phyloP scores from a whole-genome alignment of 768 basidiomycete species.

The Leccinum subgranulosum region DNA sequence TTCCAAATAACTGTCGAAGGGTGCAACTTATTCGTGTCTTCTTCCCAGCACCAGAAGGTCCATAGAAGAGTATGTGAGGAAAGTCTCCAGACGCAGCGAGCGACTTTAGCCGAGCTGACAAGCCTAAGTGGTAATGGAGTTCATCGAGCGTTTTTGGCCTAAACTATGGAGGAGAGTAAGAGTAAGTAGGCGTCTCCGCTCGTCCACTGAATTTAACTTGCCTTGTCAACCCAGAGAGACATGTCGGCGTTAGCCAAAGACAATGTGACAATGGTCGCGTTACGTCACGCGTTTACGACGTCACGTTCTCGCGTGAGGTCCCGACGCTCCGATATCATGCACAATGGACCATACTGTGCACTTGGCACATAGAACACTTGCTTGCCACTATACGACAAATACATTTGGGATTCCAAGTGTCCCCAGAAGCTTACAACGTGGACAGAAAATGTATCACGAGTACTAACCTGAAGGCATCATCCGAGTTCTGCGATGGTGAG shows the following conservation, averaged over 20 bases:
- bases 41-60: constrained; percentile 95
- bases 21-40: constrained; percentile 95
- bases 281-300: constrained; percentile 31
- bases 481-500: no score
- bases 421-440: no score
- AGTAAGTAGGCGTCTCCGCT: background rate
- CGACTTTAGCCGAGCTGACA: constrained; percentile 77
- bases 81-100: constrained; percentile 90
- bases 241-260: constrained; percentile 29
- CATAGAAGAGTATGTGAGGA: constrained; percentile 97
- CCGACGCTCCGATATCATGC: no score
- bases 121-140: constrained; percentile 81
- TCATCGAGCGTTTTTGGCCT: constrained; percentile 82
- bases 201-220: background rate
- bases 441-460: no score
- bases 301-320: constrained; percentile 9
- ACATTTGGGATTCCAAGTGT: no score
- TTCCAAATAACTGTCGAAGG: constrained; percentile 83
- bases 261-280: constrained; percentile 18
- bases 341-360: no score
- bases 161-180: constrained; percentile 47
- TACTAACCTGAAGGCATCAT: no score
- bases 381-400: no score
- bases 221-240: constrained; percentile 69
- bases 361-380: no score